These are phyloP conservation scores for Didymosphaeria variabile DNA, from an alignment of 2,329 filamentous ascomycete species.

Conservation along the genomic window DNA sequence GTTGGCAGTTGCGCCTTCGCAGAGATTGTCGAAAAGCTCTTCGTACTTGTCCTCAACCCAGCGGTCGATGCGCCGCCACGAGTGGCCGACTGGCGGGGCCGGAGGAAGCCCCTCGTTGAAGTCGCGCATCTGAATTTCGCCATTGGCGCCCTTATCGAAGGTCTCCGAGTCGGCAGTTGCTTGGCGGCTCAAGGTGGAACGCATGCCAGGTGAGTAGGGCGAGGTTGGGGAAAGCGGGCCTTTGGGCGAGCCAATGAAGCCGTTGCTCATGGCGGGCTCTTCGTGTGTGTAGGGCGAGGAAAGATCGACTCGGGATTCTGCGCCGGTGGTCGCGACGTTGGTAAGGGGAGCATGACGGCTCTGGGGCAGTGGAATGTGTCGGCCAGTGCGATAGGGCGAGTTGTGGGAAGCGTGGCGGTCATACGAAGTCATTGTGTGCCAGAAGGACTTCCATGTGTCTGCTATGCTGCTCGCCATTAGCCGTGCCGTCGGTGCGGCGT, in stretches of 20 bases:
- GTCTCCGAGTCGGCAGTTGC: conserved; percentile 61
- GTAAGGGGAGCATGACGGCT: conserved; percentile 83
- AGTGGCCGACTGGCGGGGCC: conserved; percentile 85
- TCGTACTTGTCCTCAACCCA: conserved; percentile 97
- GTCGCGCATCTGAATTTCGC: conserved; percentile 95
- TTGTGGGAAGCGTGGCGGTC: conserved; percentile 90
- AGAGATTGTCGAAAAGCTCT: conserved; percentile 91
- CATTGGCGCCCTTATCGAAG: conserved; percentile 72
- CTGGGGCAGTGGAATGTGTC: conserved; percentile 87
- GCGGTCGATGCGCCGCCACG: conserved; percentile 91
- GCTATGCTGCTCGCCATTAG: conserved; percentile 46
- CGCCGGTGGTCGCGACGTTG: conserved; percentile 83
- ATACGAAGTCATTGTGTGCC: conserved; percentile 82
- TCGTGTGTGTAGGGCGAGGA: conserved; percentile 82
- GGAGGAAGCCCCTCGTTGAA: conserved; percentile 93
- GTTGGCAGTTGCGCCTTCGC: conserved; percentile 90
- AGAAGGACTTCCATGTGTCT: conserved; percentile 82
- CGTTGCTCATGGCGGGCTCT: conserved; percentile 62
- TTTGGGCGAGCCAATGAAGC: conserved; percentile 67
- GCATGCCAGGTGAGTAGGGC: conserved; percentile 89
- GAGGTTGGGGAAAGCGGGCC: conserved; percentile 68
- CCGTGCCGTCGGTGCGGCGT: conserved; percentile 9
- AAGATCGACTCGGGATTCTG: conserved; percentile 87
- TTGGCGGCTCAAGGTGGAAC: conserved; percentile 76
- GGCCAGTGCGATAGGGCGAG: conserved; percentile 89